Conservation (phyloP, 768 basidiomycete genomes). For the Lactarius quietus region DNA sequence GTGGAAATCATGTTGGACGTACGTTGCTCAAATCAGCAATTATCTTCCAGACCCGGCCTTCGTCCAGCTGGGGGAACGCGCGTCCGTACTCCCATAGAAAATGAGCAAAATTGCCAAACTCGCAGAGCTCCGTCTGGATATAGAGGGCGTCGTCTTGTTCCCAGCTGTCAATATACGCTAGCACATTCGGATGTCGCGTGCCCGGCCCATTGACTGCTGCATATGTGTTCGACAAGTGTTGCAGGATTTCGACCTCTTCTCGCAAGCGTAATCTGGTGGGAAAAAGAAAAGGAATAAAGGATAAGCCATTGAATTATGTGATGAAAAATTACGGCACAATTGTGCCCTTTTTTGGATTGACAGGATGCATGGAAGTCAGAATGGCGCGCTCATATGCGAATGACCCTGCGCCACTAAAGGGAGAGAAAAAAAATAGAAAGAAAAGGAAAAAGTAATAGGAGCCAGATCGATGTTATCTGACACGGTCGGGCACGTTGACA, state of each 20-base stretch:
- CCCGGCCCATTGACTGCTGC: conserved; percentile 31
- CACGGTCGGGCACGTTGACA: conserved; percentile 4
- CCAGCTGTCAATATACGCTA: conserved; percentile 93
- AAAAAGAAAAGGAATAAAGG: background rate
- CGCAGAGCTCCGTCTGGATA: conserved; percentile 94
- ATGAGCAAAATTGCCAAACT: conserved; percentile 83
- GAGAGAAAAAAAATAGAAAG: background rate
- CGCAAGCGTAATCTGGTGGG: conserved; percentile 67
- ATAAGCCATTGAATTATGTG: background rate
- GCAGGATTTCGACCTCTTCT: conserved; percentile 92
- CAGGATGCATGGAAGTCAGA: background rate
- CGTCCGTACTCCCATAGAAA: conserved; percentile 93
- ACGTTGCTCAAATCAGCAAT: conserved; percentile 86
- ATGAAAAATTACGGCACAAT: conserved; percentile 5
- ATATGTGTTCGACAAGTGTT: conserved; percentile 53
- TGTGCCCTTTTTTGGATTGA: background rate
- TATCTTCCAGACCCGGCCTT: conserved; percentile 95
- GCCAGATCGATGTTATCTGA: background rate
- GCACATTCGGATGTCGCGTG: conserved; percentile 69
- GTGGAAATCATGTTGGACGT: conserved; percentile 36
- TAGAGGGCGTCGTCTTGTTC: conserved; percentile 85
- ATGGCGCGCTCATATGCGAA: background rate
- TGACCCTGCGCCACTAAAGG: conserved; percentile 3
- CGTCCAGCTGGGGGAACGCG: conserved; percentile 78
- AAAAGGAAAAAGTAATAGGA: background rate